Conservation (phyloP, 257 asterid species). For the Verbena officinalis region DNA sequence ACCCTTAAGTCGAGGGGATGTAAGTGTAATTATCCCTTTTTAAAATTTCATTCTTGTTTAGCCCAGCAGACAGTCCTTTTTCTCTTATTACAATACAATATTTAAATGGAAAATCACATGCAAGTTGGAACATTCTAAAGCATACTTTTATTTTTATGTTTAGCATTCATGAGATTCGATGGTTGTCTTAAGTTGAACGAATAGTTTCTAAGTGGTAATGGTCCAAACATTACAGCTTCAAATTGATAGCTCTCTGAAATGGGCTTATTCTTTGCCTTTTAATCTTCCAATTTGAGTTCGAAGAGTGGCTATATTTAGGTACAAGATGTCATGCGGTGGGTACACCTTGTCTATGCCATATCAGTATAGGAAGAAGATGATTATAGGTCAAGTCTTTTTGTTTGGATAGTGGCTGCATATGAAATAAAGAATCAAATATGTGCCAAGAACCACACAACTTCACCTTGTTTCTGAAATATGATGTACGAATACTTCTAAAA, state of each 20-base stretch:
- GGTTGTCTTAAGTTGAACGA: constrained; percentile 26
- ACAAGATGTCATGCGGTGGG: not conserved
- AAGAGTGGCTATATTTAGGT: constrained; percentile 20
- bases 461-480: not conserved
- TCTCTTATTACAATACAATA: constrained; percentile 25
- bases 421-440: constrained; percentile 27
- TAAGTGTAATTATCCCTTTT: too few relatives aligned
- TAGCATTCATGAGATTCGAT: constrained; percentile 36
- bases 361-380: not conserved
- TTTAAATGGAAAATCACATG: constrained; percentile 34
- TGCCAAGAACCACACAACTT: constrained; percentile 1
- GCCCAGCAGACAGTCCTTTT: constrained; percentile 42
- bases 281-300: constrained; percentile 26
- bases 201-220: constrained; percentile 13
- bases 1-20: too few relatives aligned
- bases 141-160: constrained; percentile 31
- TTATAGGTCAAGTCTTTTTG: not conserved
- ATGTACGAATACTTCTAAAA: not conserved
- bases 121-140: constrained; percentile 61
- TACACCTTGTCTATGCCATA: not conserved
- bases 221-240: constrained; percentile 40
- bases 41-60: constrained; percentile 16
- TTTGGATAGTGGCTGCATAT: constrained; percentile 23
- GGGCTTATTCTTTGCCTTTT: constrained; percentile 39
- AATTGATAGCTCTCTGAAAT: constrained; percentile 16